phyloP scores from a whole-genome alignment of 208 protist genomes.

The Trypanosomatidae sp. region DNA sequence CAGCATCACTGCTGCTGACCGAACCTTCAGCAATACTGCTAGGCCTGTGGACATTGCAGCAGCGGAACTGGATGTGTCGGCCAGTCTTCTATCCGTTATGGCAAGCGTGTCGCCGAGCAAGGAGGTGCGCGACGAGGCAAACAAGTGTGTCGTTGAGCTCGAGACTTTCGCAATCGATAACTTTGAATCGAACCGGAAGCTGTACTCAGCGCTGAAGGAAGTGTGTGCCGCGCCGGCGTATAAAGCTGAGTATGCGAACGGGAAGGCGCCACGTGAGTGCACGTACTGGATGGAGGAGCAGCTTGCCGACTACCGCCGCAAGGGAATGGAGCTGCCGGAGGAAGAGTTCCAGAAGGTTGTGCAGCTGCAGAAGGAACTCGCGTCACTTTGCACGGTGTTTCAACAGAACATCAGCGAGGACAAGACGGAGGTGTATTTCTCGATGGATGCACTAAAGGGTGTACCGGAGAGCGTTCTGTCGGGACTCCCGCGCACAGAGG shows the following conservation, averaged over 20 bases:
- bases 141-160: constrained; percentile 60
- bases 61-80: constrained; percentile 53
- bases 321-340: constrained; percentile 72
- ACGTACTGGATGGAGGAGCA: constrained; percentile 72
- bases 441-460: constrained; percentile 54
- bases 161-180: constrained; percentile 67
- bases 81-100: constrained; percentile 63
- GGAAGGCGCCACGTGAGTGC: constrained; percentile 42
- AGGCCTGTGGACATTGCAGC: constrained; percentile 51
- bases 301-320: constrained; percentile 59
- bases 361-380: constrained; percentile 68
- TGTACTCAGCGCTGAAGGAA: constrained; percentile 67
- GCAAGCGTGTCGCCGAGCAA: constrained; percentile 54
- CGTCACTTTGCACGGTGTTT: constrained; percentile 64
- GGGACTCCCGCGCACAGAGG: constrained; percentile 35
- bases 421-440: constrained; percentile 51
- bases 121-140: constrained; percentile 65
- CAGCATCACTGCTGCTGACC: constrained; percentile 15
- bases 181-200: constrained; percentile 59
- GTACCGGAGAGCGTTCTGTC: constrained; percentile 58
- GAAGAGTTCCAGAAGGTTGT: constrained; percentile 59
- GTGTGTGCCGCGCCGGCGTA: constrained; percentile 34
- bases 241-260: constrained; percentile 36
- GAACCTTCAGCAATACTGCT: constrained; percentile 65
- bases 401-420: constrained; percentile 84